Conservation (phyloP, 2,329 filamentous ascomycete species). For the Nothophoma quercina region DNA sequence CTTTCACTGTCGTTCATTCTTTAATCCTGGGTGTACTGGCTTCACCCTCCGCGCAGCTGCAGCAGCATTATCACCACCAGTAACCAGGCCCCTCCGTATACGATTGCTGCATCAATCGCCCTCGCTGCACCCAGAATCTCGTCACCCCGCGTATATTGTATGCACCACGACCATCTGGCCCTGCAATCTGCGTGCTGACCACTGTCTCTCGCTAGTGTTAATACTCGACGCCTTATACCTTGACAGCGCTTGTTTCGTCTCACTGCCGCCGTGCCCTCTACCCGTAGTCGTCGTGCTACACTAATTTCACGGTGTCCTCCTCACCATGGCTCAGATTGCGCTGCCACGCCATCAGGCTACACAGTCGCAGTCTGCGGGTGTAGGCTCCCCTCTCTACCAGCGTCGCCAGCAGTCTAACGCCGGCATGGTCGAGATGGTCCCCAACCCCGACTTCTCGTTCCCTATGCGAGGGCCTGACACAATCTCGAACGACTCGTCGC, state of each 20-base stretch:
- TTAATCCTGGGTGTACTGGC: slow-evolving; percentile 50
- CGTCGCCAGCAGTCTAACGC: slow-evolving; percentile 43
- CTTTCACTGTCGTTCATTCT: slow-evolving; percentile 46
- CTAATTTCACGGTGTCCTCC: slow-evolving; percentile 31
- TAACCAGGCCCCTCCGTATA: slow-evolving; percentile 13
- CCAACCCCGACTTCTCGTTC: slow-evolving; percentile 59
- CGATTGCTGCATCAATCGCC: slow-evolving; percentile 7
- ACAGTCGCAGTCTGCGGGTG: slow-evolving; percentile 44
- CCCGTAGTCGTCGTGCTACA: slow-evolving; percentile 31
- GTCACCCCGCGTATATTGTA: slow-evolving; percentile 33
- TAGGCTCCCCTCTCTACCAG: slow-evolving; percentile 50
- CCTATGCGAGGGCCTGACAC: slow-evolving; percentile 49
- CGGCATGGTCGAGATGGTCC: slow-evolving; percentile 53
- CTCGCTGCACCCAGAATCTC: slow-evolving; percentile 9
- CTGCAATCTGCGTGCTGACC: slow-evolving; percentile 43
- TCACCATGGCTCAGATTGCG: slow-evolving; percentile 48
- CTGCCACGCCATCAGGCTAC: slow-evolving; percentile 52
- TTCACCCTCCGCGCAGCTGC: slow-evolving; percentile 36
- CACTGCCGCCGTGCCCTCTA: slow-evolving; percentile 39
- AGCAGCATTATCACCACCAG: slow-evolving; percentile 13
- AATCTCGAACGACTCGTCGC: slow-evolving; percentile 37
- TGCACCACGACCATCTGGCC: slow-evolving; percentile 23
- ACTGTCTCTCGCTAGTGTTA: slow-evolving; percentile 34
- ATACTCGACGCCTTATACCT: slow-evolving; percentile 45
- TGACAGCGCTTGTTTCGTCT: slow-evolving; percentile 51